Evolutionary conservation across 192 early-diverging fungal genomes (phyloP).

Genomic region (Geranomyces variabilis): DNA sequence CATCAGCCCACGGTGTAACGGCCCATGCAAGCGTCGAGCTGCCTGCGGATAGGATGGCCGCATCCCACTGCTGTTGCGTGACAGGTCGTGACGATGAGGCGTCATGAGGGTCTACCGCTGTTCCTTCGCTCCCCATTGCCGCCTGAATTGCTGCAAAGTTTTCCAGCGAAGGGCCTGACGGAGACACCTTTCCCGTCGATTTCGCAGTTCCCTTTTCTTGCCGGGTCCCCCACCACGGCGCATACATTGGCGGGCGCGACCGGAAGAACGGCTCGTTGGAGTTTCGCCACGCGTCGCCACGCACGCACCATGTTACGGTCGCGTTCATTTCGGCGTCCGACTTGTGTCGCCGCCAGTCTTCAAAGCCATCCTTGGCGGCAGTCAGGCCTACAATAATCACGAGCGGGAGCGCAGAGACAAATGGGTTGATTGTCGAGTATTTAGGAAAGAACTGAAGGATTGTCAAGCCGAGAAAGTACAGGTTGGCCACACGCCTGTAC

Average conservation of each 20-base stretch:
- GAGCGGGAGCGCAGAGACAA: conserved; percentile 80
- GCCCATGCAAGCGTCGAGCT: conserved; percentile 55
- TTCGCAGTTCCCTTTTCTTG: neutral
- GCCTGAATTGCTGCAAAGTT: neutral
- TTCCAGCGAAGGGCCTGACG: conserved; percentile 12
- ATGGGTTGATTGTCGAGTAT: conserved; percentile 79
- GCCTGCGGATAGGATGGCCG: conserved; percentile 1
- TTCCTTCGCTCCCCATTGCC: conserved; percentile 4
- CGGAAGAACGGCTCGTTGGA: conserved; percentile 26
- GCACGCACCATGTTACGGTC: conserved; percentile 13
- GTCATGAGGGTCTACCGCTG: neutral
- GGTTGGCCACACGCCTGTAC: conserved; percentile 53
- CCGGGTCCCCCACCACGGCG: neutral
- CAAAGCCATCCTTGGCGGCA: conserved; percentile 86
- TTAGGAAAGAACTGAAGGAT: conserved; percentile 81
- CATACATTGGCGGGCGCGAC: neutral
- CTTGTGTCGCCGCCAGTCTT: conserved; percentile 86
- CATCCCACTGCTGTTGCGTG: neutral
- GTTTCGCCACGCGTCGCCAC: conserved; percentile 25
- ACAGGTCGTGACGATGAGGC: neutral
- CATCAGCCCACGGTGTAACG: conserved; percentile 75
- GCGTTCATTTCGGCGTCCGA: conserved; percentile 82
- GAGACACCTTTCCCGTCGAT: conserved; percentile 11
- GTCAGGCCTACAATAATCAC: conserved; percentile 78
- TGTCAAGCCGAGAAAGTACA: conserved; percentile 86